Percentiles rank a stretch among this genome's conserved stretches.
These are phyloP conservation scores for Russula emetica DNA, from an alignment of 768 basidiomycete species.

Conservation along the genomic window DNA sequence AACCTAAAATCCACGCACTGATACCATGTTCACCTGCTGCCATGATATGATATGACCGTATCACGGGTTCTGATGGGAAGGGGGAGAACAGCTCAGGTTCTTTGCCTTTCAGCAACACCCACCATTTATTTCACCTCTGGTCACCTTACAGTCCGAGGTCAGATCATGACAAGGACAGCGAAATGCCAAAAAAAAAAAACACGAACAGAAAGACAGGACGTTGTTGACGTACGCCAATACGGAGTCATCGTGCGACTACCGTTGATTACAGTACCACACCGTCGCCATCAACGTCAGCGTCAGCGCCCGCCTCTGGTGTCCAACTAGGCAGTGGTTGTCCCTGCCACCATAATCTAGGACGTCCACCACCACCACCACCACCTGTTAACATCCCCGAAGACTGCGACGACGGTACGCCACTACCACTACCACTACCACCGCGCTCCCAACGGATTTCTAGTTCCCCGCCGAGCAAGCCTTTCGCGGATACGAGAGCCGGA, in stretches of 20 bases:
- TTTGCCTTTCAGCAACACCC: not conserved
- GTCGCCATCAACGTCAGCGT: not conserved
- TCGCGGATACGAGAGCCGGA: conserved; percentile 51
- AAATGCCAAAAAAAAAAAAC: not conserved
- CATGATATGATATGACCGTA: not conserved
- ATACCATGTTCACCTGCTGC: not conserved
- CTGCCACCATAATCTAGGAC: conserved; percentile 45
- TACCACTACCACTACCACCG: not conserved
- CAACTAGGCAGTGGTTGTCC: conserved; percentile 38
- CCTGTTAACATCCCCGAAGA: not conserved
- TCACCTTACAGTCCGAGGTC: not conserved
- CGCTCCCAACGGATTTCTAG: conserved; percentile 70
- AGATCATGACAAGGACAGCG: not conserved
- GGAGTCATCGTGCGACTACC: not conserved
- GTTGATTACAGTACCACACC: not conserved
- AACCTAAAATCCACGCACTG: not conserved
- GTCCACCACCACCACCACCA: conserved; percentile 29
- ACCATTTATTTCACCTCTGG: not conserved
- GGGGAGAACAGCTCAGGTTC: not conserved
- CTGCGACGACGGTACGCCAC: not conserved
- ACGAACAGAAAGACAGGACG: not conserved
- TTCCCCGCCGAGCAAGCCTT: conserved; percentile 54
- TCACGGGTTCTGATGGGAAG: not conserved
- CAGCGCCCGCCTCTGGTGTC: conserved; percentile 32
- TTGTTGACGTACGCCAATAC: no score